A percentile compares a stretch with the other conserved stretches of the same genome.
These are phyloP conservation scores for Meyerozyma carpophila DNA, from an alignment of 1,139 yeast genomes.

Conservation along the genomic window DNA sequence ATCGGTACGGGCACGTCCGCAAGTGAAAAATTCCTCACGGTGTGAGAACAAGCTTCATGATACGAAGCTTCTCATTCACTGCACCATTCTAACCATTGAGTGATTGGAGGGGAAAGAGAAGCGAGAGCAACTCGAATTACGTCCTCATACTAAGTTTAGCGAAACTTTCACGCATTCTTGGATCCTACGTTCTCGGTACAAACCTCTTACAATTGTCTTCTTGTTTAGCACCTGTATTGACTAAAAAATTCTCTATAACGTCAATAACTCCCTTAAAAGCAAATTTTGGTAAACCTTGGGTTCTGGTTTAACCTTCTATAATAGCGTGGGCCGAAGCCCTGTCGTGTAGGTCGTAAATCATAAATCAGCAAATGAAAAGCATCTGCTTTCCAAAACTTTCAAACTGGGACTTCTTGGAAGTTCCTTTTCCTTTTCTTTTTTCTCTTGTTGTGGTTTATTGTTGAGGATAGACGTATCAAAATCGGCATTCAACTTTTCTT, in stretches of 20 bases:
- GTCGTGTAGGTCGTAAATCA: constrained; percentile 3
- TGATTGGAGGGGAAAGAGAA: constrained; percentile 49
- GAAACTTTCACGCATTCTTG: constrained; percentile 17
- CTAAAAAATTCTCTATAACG: background rate
- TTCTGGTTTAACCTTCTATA: background rate
- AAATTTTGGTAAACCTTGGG: background rate
- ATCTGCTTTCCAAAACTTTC: constrained; percentile 21
- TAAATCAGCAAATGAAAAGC: constrained; percentile 19
- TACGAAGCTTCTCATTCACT: constrained; percentile 60
- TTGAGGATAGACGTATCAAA: constrained; percentile 19
- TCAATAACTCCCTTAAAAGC: background rate
- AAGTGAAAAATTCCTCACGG: background rate
- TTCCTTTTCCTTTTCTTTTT: constrained; percentile 4
- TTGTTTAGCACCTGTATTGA: background rate
- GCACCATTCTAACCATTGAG: constrained; percentile 45
- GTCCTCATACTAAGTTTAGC: constrained; percentile 32
- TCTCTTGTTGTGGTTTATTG: constrained; percentile 2
- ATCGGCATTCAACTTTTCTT: constrained; percentile 25
- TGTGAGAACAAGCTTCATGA: constrained; percentile 22
- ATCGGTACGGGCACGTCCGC: background rate
- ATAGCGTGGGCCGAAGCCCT: background rate
- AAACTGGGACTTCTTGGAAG: constrained; percentile 19
- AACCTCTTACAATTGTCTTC: constrained; percentile 1
- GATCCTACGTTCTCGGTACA: constrained; percentile 37
- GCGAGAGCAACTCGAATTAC: constrained; percentile 30